A percentile compares a stretch with the other conserved stretches of the same genome.
Conservation (phyloP, 768 basidiomycete genomes). For the Suillus fuscotomentosus region DNA sequence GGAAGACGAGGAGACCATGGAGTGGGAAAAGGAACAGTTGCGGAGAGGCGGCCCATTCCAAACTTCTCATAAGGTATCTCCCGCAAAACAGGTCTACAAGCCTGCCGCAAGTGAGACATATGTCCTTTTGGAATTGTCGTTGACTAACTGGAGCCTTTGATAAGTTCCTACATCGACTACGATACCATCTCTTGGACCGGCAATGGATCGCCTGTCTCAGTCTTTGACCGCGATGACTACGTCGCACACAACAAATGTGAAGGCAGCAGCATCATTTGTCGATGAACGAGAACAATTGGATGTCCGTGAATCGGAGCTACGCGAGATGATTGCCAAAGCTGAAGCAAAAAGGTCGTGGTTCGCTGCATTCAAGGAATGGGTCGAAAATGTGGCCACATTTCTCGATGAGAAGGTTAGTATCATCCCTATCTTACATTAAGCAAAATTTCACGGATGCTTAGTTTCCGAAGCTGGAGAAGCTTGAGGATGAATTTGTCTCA, state of each 20-base stretch:
- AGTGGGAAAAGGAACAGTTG: constrained; percentile 86
- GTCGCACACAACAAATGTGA: constrained; percentile 65
- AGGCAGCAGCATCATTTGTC: constrained; percentile 53
- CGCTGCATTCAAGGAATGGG: constrained; percentile 70
- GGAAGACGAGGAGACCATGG: constrained; percentile 78
- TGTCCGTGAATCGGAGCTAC: constrained; percentile 67
- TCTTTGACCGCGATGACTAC: constrained; percentile 58
- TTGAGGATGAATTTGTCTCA: constrained; percentile 73
- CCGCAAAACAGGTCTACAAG: constrained; percentile 60
- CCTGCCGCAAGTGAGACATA: constrained; percentile 62
- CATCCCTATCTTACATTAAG: background rate
- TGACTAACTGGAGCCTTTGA: constrained; percentile 12
- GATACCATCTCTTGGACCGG: constrained; percentile 62
- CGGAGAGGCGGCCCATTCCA: constrained; percentile 65
- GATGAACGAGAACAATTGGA: constrained; percentile 67
- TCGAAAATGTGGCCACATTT: constrained; percentile 82
- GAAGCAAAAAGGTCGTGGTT: constrained; percentile 86
- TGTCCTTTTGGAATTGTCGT: constrained; percentile 1
- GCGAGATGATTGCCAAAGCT: constrained; percentile 69
- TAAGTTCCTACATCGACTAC: constrained; percentile 66
- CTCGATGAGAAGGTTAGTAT: constrained; percentile 77
- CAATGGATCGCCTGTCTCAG: constrained; percentile 59
- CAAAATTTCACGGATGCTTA: constrained; percentile 26
- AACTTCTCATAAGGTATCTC: constrained; percentile 32
- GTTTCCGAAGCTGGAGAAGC: constrained; percentile 76